Conservation (phyloP, 208 protist species). For the Histomonas meleagridis region DNA sequence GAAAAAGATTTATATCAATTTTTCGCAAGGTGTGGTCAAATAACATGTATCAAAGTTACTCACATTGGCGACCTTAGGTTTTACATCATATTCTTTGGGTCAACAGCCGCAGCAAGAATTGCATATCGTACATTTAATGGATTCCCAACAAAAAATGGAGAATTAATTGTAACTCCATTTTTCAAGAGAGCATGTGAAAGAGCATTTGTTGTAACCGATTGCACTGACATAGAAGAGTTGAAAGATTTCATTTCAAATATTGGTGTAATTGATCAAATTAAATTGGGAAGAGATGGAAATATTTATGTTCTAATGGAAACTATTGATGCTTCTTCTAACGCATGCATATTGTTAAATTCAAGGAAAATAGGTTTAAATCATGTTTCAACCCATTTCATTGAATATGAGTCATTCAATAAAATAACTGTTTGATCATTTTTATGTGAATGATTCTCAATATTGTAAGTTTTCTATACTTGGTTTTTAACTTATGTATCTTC, state of each 20-base stretch:
- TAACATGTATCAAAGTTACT: not conserved
- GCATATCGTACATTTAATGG: not conserved
- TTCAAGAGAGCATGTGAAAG: not conserved
- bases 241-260: not conserved
- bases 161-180: not conserved
- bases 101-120: not conserved
- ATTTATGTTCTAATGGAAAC: not conserved
- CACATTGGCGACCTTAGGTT: not conserved
- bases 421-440: too few species aligned
- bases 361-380: not conserved
- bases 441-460: too few species aligned
- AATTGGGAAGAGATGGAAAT: not conserved
- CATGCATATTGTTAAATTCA: not conserved
- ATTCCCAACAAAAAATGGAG: not conserved
- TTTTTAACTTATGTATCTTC: too few species aligned
- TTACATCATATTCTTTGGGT: not conserved
- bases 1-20: not conserved
- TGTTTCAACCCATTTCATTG: not conserved
- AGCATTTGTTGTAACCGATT: not conserved
- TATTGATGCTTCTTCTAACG: not conserved
- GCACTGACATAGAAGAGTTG: not conserved
- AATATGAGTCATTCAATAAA: not conserved
- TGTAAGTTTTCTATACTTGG: too few species aligned
- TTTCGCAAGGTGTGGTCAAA: not conserved
- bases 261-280: not conserved